These are phyloP conservation scores for Tetracladium maxilliforme DNA, from an alignment of 2,329 filamentous ascomycete species.

Conservation along the genomic window DNA sequence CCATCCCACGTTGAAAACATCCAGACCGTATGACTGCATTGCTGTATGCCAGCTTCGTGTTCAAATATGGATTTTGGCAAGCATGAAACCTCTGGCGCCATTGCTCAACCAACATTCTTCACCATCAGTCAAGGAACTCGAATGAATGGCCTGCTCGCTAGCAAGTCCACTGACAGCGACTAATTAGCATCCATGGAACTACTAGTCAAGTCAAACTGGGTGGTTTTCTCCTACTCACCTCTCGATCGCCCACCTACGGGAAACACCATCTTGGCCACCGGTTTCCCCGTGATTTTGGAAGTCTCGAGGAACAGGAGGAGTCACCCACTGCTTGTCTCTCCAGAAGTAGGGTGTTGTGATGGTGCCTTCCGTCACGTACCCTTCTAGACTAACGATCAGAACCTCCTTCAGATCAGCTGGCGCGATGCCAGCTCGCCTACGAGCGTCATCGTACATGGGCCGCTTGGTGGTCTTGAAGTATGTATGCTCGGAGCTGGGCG, in stretches of 20 bases:
- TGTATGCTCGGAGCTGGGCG: constrained; percentile 48
- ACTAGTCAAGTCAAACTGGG: neutral
- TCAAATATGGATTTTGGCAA: constrained; percentile 19
- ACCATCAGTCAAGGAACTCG: constrained; percentile 46
- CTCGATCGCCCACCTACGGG: constrained; percentile 69
- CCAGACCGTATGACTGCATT: no score
- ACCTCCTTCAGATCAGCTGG: constrained; percentile 48
- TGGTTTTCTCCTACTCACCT: constrained; percentile 23
- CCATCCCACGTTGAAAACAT: no score
- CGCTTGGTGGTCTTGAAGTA: constrained; percentile 76
- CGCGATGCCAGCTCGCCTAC: constrained; percentile 41
- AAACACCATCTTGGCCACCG: constrained; percentile 74
- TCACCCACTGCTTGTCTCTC: constrained; percentile 61
- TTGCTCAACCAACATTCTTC: constrained; percentile 86
- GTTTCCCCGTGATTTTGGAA: constrained; percentile 29
- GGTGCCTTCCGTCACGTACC: constrained; percentile 72
- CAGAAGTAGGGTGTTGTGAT: constrained; percentile 73
- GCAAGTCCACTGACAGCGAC: constrained; percentile 34
- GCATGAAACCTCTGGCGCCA: constrained; percentile 65
- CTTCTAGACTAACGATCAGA: constrained; percentile 50
- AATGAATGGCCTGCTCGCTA: constrained; percentile 46
- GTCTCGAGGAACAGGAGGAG: constrained; percentile 49
- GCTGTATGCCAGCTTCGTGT: no score
- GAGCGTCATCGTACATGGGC: constrained; percentile 55
- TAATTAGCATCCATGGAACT: neutral